Evolutionary conservation across 495 filamentous ascomycete species (phyloP), one percentile per base, ranked within the genome.

Genomic region (Trichoderma reesei): DNA sequence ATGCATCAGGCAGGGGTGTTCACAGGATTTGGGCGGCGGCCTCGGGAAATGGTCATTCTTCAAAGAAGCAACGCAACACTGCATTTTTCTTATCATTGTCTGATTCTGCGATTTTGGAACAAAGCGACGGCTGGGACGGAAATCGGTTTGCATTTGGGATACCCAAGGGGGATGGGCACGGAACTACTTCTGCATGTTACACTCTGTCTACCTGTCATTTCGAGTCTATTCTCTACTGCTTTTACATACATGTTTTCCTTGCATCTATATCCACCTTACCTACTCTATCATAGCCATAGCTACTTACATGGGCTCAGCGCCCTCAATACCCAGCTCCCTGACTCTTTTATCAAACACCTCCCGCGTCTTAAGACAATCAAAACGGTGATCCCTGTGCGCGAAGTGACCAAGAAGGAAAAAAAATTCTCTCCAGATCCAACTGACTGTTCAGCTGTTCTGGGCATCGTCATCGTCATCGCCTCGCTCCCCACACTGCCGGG

Each of bases 351-450:
- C n/a, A n/a, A n/a, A n/a, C n/a, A n/a, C n/a, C n/a, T n/a, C n/a
- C n/a, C n/a, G n/a, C n/a, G n/a, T n/a, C n/a, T n/a, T n/a, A 48
- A 48, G 44, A 48, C 16, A 18, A 48, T 48, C 44, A 48, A 48
- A 18, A 48, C 14, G 20, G 16, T 48, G 44, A 48, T 18, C 16
- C 16, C 44, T n/a, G 16, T 18, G 8, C 20, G 16, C n/a, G 5
- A 0, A 18, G 44, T 44, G 41, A 44, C 44, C 20, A 8, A 48
- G n/a, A 48, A 48, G 2, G 3, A 13, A 44, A 13, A 44, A 26
- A 26, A 18, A 5, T 26, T 48, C 8, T 48, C 16, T 14, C 44
- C 20, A n/a, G n/a, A n/a, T n/a, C n/a, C n/a, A n/a, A n/a, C n/a
- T n/a, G 41, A 11, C 41, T 44, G 10, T 44, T 16, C 41, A 44